Evolutionary conservation across 208 protist species (phyloP).

Genomic region (Trypanosoma caninum): DNA sequence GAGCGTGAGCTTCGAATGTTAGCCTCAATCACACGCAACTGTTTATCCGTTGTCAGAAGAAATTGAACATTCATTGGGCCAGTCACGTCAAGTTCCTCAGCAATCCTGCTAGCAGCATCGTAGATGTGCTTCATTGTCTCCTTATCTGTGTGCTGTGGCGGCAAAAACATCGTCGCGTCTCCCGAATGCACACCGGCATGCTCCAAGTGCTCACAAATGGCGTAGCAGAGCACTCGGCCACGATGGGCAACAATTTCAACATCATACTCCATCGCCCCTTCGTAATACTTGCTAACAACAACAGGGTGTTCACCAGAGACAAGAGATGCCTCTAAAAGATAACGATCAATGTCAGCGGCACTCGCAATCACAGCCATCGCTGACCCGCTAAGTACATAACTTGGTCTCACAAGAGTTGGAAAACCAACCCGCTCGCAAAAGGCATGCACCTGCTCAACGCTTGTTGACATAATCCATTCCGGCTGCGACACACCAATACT

Average conservation of each 20-base stretch:
- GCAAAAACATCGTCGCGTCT: slow-evolving; percentile 96
- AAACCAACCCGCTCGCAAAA: slow-evolving; percentile 93
- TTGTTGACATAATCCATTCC: slow-evolving; percentile 93
- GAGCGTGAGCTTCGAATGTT: slow-evolving; percentile 97
- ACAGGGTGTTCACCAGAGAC: slow-evolving; percentile 92
- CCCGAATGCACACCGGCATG: slow-evolving; percentile 98
- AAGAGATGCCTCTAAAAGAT: slow-evolving; percentile 90
- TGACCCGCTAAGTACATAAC: slow-evolving; percentile 97
- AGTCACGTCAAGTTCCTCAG: slow-evolving; percentile 88
- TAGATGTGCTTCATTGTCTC: slow-evolving; percentile 83
- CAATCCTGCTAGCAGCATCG: slow-evolving; percentile 84
- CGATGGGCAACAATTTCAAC: slow-evolving; percentile 97
- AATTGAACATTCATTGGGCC: slow-evolving; percentile 99
- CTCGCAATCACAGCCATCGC: slow-evolving; percentile 96
- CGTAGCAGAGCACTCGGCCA: slow-evolving; percentile 94
- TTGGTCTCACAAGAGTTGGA: slow-evolving; percentile 95
- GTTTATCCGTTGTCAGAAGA: slow-evolving; percentile 94
- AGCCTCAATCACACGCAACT: slow-evolving; percentile 96
- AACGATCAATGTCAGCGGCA: slow-evolving; percentile 89
- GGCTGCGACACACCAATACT: slow-evolving; percentile 95
- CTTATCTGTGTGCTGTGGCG: slow-evolving; percentile 84
- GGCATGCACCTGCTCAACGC: slow-evolving; percentile 82
- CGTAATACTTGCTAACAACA: slow-evolving; percentile 98
- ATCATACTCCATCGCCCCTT: slow-evolving; percentile 97
- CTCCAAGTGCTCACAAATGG: slow-evolving; percentile 98